Evolutionary conservation across 1,139 yeast species (phyloP), one percentile per base, ranked within the genome.

Genomic region (Pichia sp.): DNA sequence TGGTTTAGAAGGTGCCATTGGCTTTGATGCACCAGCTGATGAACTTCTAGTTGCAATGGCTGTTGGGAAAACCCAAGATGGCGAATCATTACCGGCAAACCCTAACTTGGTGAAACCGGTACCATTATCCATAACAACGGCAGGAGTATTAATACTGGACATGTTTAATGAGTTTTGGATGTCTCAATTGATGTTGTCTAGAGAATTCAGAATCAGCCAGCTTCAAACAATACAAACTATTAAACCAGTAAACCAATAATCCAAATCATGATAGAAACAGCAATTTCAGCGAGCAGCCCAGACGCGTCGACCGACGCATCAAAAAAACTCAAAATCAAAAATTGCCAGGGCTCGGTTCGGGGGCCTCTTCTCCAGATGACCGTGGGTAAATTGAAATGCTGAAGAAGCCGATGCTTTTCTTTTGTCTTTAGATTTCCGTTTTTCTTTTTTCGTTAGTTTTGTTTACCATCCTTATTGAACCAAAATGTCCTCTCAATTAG

Each of bases 51-150:
- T 91, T 43, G 99, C 93, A 70, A 93, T 95, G 14, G 96, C 98
- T 1, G 99, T 93, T 48, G 99, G 99, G 66, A 93, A 89, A 46
- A 93, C 89, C 77, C 87, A 95, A 10, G 97, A 90, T 38, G 99
- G 99, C 18, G 97, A 80, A 71, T 93, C 99, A 68, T 93, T 93
- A 52, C 99, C 99, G 62, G 99, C 99, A 73, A 91, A 93, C 30
- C 99, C 99, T 59, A 93, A 79, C 69, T 93, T 93, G 67, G 99
- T 93, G 64, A 91, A 77, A 58, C 99, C 99, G 60, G 99, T 93
- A 77, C 99, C 99, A 67, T 87, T 87, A 77, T 60, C 67, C 96
- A 90, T 90, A 70, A 90, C 96, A 74, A 90, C 93, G 57, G 97
- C 96, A 48, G 97, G 97, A 56, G 84, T 78, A 59, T 84, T 86